phyloP scores from a whole-genome alignment of 192 early-diverging fungal species.

The Mortierella antarctica region DNA sequence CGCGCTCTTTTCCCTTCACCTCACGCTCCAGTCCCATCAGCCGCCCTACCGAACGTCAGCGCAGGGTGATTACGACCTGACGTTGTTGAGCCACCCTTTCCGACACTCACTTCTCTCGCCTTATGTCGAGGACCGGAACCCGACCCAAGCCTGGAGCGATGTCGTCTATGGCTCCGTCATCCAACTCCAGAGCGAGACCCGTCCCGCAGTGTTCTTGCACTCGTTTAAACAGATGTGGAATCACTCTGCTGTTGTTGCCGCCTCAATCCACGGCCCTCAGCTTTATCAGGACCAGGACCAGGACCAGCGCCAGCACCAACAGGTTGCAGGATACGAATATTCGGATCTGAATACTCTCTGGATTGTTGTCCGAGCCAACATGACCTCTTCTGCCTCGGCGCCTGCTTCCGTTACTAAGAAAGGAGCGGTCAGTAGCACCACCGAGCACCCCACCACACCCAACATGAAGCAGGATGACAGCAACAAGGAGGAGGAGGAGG shows the following conservation, averaged over 20 bases:
- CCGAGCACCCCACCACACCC: not conserved
- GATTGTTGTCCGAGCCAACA: constrained; percentile 57
- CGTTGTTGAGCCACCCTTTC: constrained; percentile 1
- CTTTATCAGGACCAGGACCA: too few relatives aligned
- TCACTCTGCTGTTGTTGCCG: constrained; percentile 47
- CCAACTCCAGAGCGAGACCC: constrained; percentile 60
- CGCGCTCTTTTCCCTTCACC: constrained; percentile 85
- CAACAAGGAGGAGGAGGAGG: not conserved
- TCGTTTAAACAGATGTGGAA: constrained; percentile 66
- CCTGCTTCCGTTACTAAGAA: too few relatives aligned
- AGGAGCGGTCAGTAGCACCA: too few relatives aligned
- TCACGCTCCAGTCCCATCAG: constrained; percentile 70
- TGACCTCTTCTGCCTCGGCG: too few relatives aligned
- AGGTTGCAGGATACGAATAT: constrained; percentile 74
- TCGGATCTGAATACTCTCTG: constrained; percentile 71
- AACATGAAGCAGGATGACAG: not conserved
- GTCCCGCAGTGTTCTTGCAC: constrained; percentile 64
- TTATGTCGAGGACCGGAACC: not conserved
- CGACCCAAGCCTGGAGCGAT: constrained; percentile 17
- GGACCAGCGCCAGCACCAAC: constrained; percentile 61
- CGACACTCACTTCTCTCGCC: not conserved
- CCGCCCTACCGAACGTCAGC: constrained; percentile 48
- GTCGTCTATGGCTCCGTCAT: constrained; percentile 69
- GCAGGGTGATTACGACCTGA: constrained; percentile 59
- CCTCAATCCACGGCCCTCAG: too few relatives aligned